Base-by-base conservation (phyloP, 2,329 filamentous ascomycete species). In the Gnomoniopsis smithogilvyi region DNA sequence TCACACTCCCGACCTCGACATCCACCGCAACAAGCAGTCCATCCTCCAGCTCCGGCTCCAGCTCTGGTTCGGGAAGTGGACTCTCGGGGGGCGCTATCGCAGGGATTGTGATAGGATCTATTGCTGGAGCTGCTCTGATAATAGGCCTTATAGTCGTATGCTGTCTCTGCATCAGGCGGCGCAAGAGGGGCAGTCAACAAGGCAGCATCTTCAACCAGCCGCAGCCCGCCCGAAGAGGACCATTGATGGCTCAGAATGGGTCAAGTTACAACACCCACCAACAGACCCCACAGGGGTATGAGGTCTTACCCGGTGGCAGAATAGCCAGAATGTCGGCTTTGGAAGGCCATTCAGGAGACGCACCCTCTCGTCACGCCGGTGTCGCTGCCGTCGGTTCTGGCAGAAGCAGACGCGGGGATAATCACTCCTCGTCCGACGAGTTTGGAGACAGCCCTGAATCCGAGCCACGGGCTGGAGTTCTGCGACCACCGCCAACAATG, bases 311-410 rank as follows among this genome's bases (percentile, higher is more conserved):
- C 6, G 93, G 92, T 47, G 92, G 92, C 33, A 88, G 95, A 62
- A 95, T 99, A 60, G 91, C 95, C 43, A 88, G 95, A 58, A 98
- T 99, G 95, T 93, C 94, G 43, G 95, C 95, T 36, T 75, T 99
- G 54, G 94, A 97, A 74, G 88, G 87, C 6, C 85, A 88, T 56
- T 85, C 86, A 1, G 84, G 81, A 59, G 82, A 86, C 22, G 84
- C 85, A 3, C 80, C 85, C 1, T 80, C 79, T 2, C 78, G 78
- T 34, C 81, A 82, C 58, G 80, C 74, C 48, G 76, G 75, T 15
- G 76, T 73, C 8, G 79, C 79, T 11, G 76, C 74, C 24, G 77
- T 78, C 14, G 77, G 77, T 41, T 75, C 76, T 22, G 75, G 77
- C 43, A 74, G 76, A 59, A 76, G 78, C 65, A 76, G 79, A 67